Conservation (phyloP, 1,139 yeast genomes). For the Yamadazyma trypodendri region DNA sequence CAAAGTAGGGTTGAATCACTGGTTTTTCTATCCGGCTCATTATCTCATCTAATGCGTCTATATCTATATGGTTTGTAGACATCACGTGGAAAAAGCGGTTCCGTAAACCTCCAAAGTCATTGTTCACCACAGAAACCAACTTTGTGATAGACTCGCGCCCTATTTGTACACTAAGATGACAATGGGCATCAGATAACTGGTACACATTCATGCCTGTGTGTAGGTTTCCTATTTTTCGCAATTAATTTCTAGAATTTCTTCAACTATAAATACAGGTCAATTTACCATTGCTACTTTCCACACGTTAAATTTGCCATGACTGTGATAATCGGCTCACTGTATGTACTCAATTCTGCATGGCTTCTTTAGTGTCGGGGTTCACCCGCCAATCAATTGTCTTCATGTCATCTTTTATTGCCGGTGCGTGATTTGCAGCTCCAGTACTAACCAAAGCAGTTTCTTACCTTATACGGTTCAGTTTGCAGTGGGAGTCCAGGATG, state of each 20-base stretch:
- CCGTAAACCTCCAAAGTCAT: neutral
- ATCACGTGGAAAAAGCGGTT: slow-evolving; percentile 35
- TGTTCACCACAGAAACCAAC: slow-evolving; percentile 1
- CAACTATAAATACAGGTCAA: neutral
- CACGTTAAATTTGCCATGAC: slow-evolving; percentile 40
- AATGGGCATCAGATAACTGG: slow-evolving; percentile 13
- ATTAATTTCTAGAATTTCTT: slow-evolving; percentile 1
- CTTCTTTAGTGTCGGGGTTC: neutral
- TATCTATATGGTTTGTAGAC: slow-evolving; percentile 60
- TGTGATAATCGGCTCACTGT: slow-evolving; percentile 60
- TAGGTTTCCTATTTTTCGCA: neutral
- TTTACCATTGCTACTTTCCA: neutral
- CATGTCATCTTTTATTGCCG: too few species aligned
- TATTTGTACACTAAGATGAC: slow-evolving; percentile 14
- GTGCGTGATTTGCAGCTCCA: neutral
- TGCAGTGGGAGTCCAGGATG: slow-evolving; percentile 40
- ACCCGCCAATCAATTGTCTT: neutral
- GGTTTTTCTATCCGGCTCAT: slow-evolving; percentile 23
- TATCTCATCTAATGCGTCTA: slow-evolving; percentile 32
- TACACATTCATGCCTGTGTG: neutral
- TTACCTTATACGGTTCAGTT: slow-evolving; percentile 74
- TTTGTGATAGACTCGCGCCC: slow-evolving; percentile 1
- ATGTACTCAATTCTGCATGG: slow-evolving; percentile 28
- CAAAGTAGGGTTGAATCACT: slow-evolving; percentile 61
- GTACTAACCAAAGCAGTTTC: slow-evolving; percentile 43